Evolutionary conservation across 2,329 filamentous ascomycete genomes (phyloP), one percentile per base, ranked within the genome.

Genomic region (Whalleya microplaca): DNA sequence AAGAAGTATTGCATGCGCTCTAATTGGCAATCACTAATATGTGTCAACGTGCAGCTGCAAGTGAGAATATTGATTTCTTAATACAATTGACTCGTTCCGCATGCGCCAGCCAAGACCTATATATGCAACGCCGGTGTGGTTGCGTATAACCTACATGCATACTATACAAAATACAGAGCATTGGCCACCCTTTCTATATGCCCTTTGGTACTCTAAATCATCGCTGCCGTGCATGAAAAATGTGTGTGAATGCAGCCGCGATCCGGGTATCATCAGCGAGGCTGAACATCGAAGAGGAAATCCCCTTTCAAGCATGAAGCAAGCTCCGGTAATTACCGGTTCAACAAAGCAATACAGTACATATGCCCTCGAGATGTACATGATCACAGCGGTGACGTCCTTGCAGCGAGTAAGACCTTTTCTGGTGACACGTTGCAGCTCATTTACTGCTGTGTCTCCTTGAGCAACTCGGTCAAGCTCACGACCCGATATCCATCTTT

Each of bases 401-500:
- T 14, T 37, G 32, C 3, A 37, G 32, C 7, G 14, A 16, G 32
- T 37, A 37, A 37, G 32, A 37, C 14, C 27, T 29, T 37, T 37
- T 37, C 14, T 12, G 32, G 32, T 37, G 14, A 16, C 32, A 37
- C 5, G 32, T 37, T 12, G 32, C 14, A 37, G 32, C 14, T 16
- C 9, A 14, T 3, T 16, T 37, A 37, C 32, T 37, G 32, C 32
- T 37, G 56, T 43, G 69, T 68, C 51, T 66, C 72, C 64, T 76
- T 76, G 45, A 94, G 72, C 62, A 94, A 76, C 65, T 87, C 83
- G 3, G 87, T 87, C 19, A 96, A 76, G 16, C 87, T 90, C 27
- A 91, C 87, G 40, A 94, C 79, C 53, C 76, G 78, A 71, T 91
- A 96, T 0, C 91, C 91, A 62, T 83, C 80, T 59, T 78, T 78